Evolutionary conservation across 2,329 filamentous ascomycete species (phyloP).

Genomic region (Colletotrichum lindemuthianum): DNA sequence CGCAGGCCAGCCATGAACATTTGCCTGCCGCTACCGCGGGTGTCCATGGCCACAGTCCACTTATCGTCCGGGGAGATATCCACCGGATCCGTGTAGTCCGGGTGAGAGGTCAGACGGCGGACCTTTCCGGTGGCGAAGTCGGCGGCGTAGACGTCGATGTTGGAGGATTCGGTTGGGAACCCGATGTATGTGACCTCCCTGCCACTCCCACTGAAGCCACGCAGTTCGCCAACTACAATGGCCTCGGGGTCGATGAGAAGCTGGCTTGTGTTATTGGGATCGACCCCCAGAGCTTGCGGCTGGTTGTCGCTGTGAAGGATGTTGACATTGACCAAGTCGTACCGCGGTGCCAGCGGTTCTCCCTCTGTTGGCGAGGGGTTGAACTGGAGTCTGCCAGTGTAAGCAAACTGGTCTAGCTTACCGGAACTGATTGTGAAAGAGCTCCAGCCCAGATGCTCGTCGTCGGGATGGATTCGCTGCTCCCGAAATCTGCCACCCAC

Average conservation of each 20-base stretch:
- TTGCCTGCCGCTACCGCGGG: constrained; percentile 47
- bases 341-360: constrained; percentile 41
- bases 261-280: constrained; percentile 17
- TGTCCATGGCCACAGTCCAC: constrained; percentile 53
- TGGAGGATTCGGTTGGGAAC: constrained; percentile 49
- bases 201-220: constrained; percentile 52
- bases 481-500: constrained; percentile 48
- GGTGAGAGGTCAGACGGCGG: constrained; percentile 50
- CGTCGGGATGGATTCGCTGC: constrained; percentile 53
- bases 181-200: constrained; percentile 50
- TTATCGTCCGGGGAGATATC: constrained; percentile 50
- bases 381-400: constrained; percentile 49
- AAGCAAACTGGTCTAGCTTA: constrained; percentile 39
- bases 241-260: constrained; percentile 43
- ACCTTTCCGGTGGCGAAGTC: constrained; percentile 48
- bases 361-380: constrained; percentile 46
- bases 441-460: constrained; percentile 51
- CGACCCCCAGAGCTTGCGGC: constrained; percentile 19
- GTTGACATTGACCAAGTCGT: constrained; percentile 50
- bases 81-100: constrained; percentile 52
- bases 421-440: constrained; percentile 40
- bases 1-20: constrained; percentile 50
- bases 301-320: constrained; percentile 40
- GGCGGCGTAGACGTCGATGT: constrained; percentile 52
- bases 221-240: constrained; percentile 50